Base-by-base conservation (phyloP, 2,329 filamentous ascomycete genomes). In the Epichloe sibirici region DNA sequence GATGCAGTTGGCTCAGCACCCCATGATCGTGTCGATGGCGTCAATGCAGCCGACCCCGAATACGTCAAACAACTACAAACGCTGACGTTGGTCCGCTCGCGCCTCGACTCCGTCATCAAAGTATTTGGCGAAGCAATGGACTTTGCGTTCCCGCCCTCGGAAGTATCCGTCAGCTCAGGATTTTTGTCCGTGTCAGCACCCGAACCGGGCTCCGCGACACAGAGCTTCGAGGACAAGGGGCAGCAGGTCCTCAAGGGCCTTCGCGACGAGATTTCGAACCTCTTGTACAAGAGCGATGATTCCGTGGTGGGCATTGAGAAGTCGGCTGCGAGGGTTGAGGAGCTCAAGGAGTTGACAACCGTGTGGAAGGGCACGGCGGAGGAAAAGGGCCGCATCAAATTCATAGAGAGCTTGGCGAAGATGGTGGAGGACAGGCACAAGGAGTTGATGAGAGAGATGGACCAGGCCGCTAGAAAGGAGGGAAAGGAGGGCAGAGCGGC, bases 361-460 rank as follows among this genome's bases (percentile, higher is more conserved):
- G 83, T 98, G 23, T 98, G 93, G 90, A 91, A 86, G 65, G 90
- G 90, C n/a, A 96, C 93, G 2, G 86, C 88, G 0, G 93, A 98
- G 70, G 93, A 97, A 66, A 94, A 88, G 69, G 88, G 89, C 5
- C 76, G 93, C 51, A 71, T 72, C 9, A 86, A 81, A 62, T 90
- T 96, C 64, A 83, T 98, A 17, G 91, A 97, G 57, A 77, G 78
- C 49, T 67, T 98, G 60, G 82, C 83, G 37, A 89, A 83, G 71
- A 77, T 88, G 68, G 88, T 95, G 1, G 90, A 96, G 63, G 91
- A 96, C 57, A 74, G 74, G 53, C 78, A 78, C 57, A 70, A 71
- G 57, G 76, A 78, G 53, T 61, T 82, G 52, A 61, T 79, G 59
- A 70, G 68, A 57, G 78, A 80, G 60, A 66, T 73, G 58, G 77